Evolutionary conservation across 1,284 basidiomycete species (phyloP).

Genomic region (Boletus sp.): DNA sequence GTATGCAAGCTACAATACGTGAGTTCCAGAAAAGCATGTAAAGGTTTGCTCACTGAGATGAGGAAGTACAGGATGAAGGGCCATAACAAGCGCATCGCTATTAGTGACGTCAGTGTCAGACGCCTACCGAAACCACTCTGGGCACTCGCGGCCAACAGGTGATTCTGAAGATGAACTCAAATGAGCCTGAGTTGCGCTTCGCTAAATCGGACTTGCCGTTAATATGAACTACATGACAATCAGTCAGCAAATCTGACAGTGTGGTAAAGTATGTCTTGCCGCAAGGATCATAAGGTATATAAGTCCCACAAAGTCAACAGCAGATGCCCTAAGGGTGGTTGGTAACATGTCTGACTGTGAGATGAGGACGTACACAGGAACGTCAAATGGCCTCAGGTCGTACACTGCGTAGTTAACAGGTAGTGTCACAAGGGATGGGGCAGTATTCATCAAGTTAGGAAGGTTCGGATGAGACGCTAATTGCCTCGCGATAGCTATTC

Average conservation of each 20-base stretch:
- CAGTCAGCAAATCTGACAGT: slow-evolving; percentile 27
- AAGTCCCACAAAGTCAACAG: slow-evolving; percentile 70
- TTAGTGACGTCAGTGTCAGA: slow-evolving; percentile 50
- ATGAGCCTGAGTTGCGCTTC: neutral
- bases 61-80: slow-evolving; percentile 56
- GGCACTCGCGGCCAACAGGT: slow-evolving; percentile 33
- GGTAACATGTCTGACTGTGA: neutral
- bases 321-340: slow-evolving; percentile 51
- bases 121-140: slow-evolving; percentile 46
- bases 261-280: slow-evolving; percentile 33
- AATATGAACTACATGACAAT: slow-evolving; percentile 36
- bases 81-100: slow-evolving; percentile 52
- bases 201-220: slow-evolving; percentile 34
- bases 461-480: slow-evolving; percentile 34
- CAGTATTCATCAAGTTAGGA: slow-evolving; percentile 41
- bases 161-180: slow-evolving; percentile 18
- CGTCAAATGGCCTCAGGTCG: slow-evolving; percentile 66
- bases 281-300: slow-evolving; percentile 71
- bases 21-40: neutral
- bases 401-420: slow-evolving; percentile 49
- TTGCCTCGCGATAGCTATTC: slow-evolving; percentile 35
- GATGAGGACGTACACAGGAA: slow-evolving; percentile 46
- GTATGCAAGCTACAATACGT: slow-evolving; percentile 43
- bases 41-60: slow-evolving; percentile 46
- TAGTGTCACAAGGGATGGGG: slow-evolving; percentile 54